Conservation (phyloP, 2,329 filamentous ascomycete species). For the Helotiales sp. region DNA sequence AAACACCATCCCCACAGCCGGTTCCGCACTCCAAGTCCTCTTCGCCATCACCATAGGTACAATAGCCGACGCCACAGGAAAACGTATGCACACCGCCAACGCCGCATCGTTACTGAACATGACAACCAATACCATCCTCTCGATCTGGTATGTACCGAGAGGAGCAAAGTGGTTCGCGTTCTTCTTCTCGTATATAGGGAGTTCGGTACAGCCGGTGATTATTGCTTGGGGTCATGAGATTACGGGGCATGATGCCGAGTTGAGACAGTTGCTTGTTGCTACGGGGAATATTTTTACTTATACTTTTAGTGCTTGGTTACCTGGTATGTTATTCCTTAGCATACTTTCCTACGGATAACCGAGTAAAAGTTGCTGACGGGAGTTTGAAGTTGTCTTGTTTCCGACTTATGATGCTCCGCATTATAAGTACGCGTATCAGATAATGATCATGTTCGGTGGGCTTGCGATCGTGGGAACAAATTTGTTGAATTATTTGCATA, state of each 20-base stretch:
- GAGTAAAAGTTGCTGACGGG: neutral
- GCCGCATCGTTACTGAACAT: neutral
- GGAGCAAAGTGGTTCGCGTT: neutral
- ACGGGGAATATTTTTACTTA: neutral
- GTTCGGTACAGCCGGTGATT: neutral
- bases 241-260: neutral
- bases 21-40: neutral
- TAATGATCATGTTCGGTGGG: slow-evolving; percentile 36
- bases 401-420: slow-evolving; percentile 38
- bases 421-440: slow-evolving; percentile 38
- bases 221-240: neutral
- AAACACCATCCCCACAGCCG: neutral
- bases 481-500: slow-evolving; percentile 8
- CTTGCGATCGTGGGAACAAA: slow-evolving; percentile 25
- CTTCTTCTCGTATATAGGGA: neutral
- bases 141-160: neutral
- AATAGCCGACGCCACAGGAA: neutral
- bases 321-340: neutral
- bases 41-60: neutral
- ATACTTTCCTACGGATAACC: no score
- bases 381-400: slow-evolving; percentile 31
- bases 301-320: neutral
- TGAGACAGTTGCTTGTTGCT: neutral
- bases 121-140: neutral
- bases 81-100: neutral